Conservation (phyloP, 1,139 yeast genomes). For the Diutina mesorugosa region DNA sequence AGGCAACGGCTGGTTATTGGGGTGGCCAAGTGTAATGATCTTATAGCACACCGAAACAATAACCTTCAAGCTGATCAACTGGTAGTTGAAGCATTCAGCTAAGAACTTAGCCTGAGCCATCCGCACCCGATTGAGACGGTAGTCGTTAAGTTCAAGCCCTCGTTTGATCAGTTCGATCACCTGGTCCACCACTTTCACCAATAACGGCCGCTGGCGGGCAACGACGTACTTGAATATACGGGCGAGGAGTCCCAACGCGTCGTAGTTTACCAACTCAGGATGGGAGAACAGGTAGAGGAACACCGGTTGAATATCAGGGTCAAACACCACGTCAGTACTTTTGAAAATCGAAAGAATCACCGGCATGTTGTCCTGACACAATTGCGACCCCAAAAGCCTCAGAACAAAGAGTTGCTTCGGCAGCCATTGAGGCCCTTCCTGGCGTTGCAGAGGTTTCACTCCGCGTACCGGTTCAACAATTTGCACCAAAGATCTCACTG, state of each 20-base stretch:
- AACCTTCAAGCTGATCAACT: slow-evolving; percentile 33
- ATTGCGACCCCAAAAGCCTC: neutral
- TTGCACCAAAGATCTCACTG: slow-evolving; percentile 17
- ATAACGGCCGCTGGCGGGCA: slow-evolving; percentile 25
- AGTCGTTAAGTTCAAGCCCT: slow-evolving; percentile 59
- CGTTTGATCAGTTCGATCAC: slow-evolving; percentile 47
- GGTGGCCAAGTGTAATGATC: slow-evolving; percentile 58
- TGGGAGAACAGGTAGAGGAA: slow-evolving; percentile 38
- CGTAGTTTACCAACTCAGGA: neutral
- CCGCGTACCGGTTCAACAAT: slow-evolving; percentile 17
- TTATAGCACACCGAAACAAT: slow-evolving; percentile 45
- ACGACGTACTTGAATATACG: slow-evolving; percentile 14
- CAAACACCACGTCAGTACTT: slow-evolving; percentile 32
- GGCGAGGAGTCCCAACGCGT: slow-evolving; percentile 21
- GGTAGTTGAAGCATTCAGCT: slow-evolving; percentile 40
- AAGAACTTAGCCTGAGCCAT: slow-evolving; percentile 51
- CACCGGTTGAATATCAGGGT: slow-evolving; percentile 18
- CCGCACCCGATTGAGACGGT: slow-evolving; percentile 45
- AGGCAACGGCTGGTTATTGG: slow-evolving; percentile 47
- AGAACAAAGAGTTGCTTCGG: slow-evolving; percentile 38
- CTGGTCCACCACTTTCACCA: slow-evolving; percentile 44
- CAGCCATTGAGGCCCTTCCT: slow-evolving; percentile 7
- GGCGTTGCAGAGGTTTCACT: slow-evolving; percentile 26
- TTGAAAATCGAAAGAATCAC: slow-evolving; percentile 36
- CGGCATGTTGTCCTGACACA: slow-evolving; percentile 22